Evolutionary conservation across 305 asterid genomes (phyloP), one percentile per base, ranked within the genome.

Genomic region (Petunia hybrid): DNA sequence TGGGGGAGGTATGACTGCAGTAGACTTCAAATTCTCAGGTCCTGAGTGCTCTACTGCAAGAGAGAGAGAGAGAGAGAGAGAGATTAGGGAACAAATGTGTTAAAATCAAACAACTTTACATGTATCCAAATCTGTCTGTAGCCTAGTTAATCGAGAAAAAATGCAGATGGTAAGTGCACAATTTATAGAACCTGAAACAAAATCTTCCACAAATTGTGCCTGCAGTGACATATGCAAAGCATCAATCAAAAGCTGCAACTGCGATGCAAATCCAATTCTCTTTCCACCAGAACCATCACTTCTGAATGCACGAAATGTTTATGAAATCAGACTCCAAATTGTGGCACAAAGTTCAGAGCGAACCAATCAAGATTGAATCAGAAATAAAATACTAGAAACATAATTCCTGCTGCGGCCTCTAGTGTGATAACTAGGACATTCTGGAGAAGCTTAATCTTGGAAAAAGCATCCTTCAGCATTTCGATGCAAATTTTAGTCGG

Each of bases 1-100:
- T n/a, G 98, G 98, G 42, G 98, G 98, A 89, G 98, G 99, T 78
- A 93, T 84, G 79, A 94, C 92, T 63, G 92, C 96, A 80, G 97
- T 87, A 65, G 98, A 88, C 86, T 90, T 92, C 85, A 91, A 61
- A 81, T 86, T 87, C 81, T 93, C 96, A 64, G 96, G 85, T 88
- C 92, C 93, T 45, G 92, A 81, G 48, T 80, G 90, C 83, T 89
- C 92, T 85, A 88, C 93, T 86, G 89, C 79, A 45, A 79, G 63
- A 62, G 74, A 46, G 67, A 48, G 59, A 74, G 22, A 56, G 57
- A 56, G 22, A 82, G 71, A 22, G 31, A 22, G 31, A 22, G 40
- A 69, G 51, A 75, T 73, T 9, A 78, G 55, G 22, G 40, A 63
- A 73, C 80, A 61, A n/a, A 51, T 14, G 62, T 35, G 55, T 63